These are phyloP conservation scores for Selaginella moellendorffii DNA, from an alignment of 75 land plant genomes.

Conservation along the genomic window DNA sequence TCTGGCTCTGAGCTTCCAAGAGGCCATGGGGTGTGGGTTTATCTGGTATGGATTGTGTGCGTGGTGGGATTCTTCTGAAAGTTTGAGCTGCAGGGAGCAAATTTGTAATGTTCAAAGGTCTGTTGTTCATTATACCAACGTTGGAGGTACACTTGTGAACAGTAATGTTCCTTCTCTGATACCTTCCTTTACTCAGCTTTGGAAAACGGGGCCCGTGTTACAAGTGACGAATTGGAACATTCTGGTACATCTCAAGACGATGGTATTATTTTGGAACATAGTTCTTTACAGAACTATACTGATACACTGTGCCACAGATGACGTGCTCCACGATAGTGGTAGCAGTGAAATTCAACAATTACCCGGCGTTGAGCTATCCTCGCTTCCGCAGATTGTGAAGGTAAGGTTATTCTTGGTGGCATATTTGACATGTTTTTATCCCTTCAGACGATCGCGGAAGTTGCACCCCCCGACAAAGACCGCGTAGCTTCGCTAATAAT, in stretches of 20 bases:
- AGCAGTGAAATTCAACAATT: slow-evolving; percentile 53
- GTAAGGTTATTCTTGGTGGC: slow-evolving; percentile 23
- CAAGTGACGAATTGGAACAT: slow-evolving; percentile 30
- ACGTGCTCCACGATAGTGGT: slow-evolving; percentile 17
- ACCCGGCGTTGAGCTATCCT: slow-evolving; percentile 69
- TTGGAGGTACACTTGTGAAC: slow-evolving; percentile 43
- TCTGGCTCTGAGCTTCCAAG: slow-evolving; percentile 94
- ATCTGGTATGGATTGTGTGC: slow-evolving; percentile 39
- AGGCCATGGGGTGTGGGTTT: slow-evolving; percentile 65
- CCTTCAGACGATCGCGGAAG: slow-evolving; percentile 64
- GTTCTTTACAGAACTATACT: background rate
- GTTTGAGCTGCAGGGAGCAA: slow-evolving; percentile 54
- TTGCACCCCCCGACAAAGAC: slow-evolving; percentile 49
- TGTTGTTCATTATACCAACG: slow-evolving; percentile 46
- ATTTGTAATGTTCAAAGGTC: slow-evolving; percentile 76
- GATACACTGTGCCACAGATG: background rate
- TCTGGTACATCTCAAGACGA: slow-evolving; percentile 33
- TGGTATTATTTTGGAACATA: slow-evolving; percentile 18
- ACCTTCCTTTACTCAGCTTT: slow-evolving; percentile 15
- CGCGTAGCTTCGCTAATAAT: slow-evolving; percentile 55
- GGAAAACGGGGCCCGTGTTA: slow-evolving; percentile 29
- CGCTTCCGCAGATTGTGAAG: slow-evolving; percentile 69
- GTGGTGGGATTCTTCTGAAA: background rate
- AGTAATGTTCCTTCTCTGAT: background rate
- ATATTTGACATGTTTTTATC: background rate